These are phyloP conservation scores for Tulasnella sp. DNA, from an alignment of 768 basidiomycete genomes.

Conservation along the genomic window DNA sequence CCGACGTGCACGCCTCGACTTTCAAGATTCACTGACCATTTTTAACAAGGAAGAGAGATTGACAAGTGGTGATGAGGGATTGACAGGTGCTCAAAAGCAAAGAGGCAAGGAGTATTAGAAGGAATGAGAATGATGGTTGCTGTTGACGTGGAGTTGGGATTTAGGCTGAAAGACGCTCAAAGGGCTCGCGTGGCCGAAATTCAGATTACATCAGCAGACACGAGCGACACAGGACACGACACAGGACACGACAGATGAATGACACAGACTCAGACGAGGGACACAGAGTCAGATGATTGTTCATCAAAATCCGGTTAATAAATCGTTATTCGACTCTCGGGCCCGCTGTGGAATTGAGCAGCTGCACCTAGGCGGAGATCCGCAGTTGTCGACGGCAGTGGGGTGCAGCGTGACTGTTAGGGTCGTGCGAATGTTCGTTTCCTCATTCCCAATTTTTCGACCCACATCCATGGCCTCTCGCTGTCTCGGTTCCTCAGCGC, in stretches of 20 bases:
- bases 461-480: neutral
- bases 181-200: neutral
- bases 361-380: too few species aligned
- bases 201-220: neutral
- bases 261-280: too few species aligned
- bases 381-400: too few species aligned
- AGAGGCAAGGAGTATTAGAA: neutral
- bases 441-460: neutral
- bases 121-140: neutral
- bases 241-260: neutral
- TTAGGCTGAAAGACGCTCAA: neutral
- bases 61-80: neutral
- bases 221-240: neutral
- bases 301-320: too few species aligned
- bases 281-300: too few species aligned
- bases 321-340: too few species aligned
- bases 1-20: too few species aligned
- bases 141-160: neutral
- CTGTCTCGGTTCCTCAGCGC: neutral
- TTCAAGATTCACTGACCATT: neutral
- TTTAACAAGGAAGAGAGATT: neutral
- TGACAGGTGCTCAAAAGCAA: neutral
- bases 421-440: slow-evolving; percentile 1
- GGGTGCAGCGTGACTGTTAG: neutral
- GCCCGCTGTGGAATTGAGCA: too few species aligned